These are phyloP conservation scores for Amanita inopinata DNA, from an alignment of 768 basidiomycete genomes.

Conservation along the genomic window DNA sequence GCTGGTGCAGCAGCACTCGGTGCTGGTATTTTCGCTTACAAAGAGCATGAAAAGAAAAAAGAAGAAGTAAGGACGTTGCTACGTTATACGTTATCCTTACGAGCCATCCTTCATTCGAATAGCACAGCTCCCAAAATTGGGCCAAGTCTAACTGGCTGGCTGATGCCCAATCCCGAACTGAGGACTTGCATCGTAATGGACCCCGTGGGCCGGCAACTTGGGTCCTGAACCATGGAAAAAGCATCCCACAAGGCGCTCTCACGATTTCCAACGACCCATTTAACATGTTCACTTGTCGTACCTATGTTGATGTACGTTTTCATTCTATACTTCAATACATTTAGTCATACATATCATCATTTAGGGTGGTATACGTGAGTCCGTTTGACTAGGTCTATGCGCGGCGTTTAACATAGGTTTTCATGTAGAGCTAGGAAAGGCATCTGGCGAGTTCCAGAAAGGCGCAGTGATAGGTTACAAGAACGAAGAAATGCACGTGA, in stretches of 20 bases:
- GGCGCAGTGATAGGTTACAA: slow-evolving; percentile 58
- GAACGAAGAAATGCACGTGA: slow-evolving; percentile 49
- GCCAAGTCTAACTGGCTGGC: slow-evolving; percentile 41
- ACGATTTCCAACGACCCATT: slow-evolving; percentile 44
- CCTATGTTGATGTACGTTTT: slow-evolving; percentile 43
- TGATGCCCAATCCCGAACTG: slow-evolving; percentile 47
- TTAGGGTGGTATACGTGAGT: slow-evolving; percentile 46
- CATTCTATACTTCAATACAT: background rate
- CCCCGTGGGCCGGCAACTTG: slow-evolving; percentile 45
- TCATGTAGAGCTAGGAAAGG: slow-evolving; percentile 54
- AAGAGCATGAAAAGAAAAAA: slow-evolving; percentile 43
- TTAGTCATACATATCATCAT: slow-evolving; percentile 3
- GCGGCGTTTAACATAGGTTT: slow-evolving; percentile 2
- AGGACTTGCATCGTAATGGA: slow-evolving; percentile 33
- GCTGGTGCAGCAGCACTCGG: slow-evolving; percentile 44
- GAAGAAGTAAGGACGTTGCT: slow-evolving; percentile 35
- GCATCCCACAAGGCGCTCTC: slow-evolving; percentile 51
- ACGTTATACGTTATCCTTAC: background rate
- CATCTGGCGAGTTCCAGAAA: slow-evolving; percentile 43
- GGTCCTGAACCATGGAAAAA: slow-evolving; percentile 48
- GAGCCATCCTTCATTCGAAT: background rate
- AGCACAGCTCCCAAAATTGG: slow-evolving; percentile 47
- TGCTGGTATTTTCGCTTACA: slow-evolving; percentile 41
- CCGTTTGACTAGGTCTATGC: slow-evolving; percentile 13
- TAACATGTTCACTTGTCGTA: slow-evolving; percentile 49